A percentile compares a stretch with the other conserved stretches of the same genome.
These are phyloP conservation scores for Oryza meridionalis DNA, from an alignment of 176 grass and related monocot genomes.

Conservation along the genomic window DNA sequence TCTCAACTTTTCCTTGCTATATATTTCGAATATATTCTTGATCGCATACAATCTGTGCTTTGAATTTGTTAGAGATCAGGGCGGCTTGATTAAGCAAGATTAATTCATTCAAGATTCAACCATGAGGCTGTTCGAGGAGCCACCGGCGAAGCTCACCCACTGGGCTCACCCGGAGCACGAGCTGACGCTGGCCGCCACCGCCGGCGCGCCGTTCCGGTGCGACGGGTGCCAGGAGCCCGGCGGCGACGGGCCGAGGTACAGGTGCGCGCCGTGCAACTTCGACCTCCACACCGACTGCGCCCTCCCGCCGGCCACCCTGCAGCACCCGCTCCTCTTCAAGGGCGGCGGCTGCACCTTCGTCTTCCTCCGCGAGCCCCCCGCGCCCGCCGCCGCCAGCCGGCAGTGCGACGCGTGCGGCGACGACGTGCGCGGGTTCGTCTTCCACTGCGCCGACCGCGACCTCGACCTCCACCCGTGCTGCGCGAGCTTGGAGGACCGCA, in stretches of 20 bases:
- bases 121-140: background rate
- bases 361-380: background rate
- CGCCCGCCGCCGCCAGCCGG: background rate
- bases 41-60: no score
- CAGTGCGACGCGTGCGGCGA: conserved; percentile 22
- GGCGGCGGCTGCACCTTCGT: background rate
- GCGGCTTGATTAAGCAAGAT: no score
- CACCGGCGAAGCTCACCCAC: background rate
- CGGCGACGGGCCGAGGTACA: conserved; percentile 3
- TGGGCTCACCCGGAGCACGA: background rate
- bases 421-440: background rate
- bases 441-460: background rate
- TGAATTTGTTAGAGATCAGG: no score
- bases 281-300: conserved; percentile 33
- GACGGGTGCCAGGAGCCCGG: conserved; percentile 31
- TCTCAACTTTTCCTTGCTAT: no score
- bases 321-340: background rate
- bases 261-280: background rate
- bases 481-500: background rate
- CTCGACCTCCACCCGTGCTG: conserved; percentile 35
- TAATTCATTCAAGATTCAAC: background rate
- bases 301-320: background rate
- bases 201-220: conserved; percentile 19
- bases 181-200: background rate
- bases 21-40: no score